Base-by-base conservation (phyloP, 495 filamentous ascomycete genomes). In the Aspergillus kassunensis region DNA sequence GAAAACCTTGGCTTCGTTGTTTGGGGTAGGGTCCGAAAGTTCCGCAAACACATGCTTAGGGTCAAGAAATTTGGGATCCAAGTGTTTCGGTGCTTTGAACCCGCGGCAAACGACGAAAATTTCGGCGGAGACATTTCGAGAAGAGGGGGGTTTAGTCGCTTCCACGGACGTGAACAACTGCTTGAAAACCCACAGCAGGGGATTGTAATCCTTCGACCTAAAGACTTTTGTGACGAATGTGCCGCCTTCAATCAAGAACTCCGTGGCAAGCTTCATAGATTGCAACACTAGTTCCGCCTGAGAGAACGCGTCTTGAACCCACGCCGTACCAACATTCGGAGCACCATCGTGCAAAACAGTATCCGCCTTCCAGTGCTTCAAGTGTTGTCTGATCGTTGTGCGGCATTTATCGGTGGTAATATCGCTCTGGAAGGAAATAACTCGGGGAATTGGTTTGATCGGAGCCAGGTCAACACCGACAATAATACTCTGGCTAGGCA, bases 191-290 rank as follows among this genome's bases (percentile, higher is more conserved):
- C 93, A 99, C 40, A 97, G 81, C 39, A 99, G 73, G 40, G 88
- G 82, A 65, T 97, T 96, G 78, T 96, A 97, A 66, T 98, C 91
- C 62, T 95, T 96, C n/a, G 89, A 95, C 52, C 93, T 71, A 76
- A 99, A 99, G 23, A 99, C 88, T 65, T 99, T 99, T 37, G 93
- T 99, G 44, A 97, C 90, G 51, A 99, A 99, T 8, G 84, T 91
- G 57, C 93, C 93, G 10, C 91, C 90, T 67, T 92, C 88, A 6
- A 81, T 73, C 54, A 99, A 66, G 61, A 99, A 99, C 57, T 97
- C 92, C 0, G 91, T 96, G 10, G 93, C 93, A 24, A 99, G 75
- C 66, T 91, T 96, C 72, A 99, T 69, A 9, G 90, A 88, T 61
- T 96, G 87, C 40, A 99, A 73, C 9, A 85, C 90, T n/a, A 99